These are phyloP conservation scores for Cladosporium sp. DNA, from an alignment of 2,329 filamentous ascomycete genomes.

Conservation along the genomic window DNA sequence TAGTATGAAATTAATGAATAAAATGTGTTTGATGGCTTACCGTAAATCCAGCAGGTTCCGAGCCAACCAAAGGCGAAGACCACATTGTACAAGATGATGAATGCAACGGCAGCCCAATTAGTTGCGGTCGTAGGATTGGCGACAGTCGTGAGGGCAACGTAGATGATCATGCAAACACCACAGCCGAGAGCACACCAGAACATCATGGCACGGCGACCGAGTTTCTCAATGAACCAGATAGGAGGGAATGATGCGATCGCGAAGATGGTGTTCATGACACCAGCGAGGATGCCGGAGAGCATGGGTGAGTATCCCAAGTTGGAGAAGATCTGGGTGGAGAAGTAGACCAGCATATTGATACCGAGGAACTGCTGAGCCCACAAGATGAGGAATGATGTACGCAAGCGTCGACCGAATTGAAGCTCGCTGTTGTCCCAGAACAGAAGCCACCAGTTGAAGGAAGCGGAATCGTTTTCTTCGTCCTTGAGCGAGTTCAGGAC, in stretches of 20 bases:
- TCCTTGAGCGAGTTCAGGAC: slow-evolving; percentile 37
- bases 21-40: neutral
- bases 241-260: slow-evolving; percentile 34
- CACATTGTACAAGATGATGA: slow-evolving; percentile 35
- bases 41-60: slow-evolving; percentile 41
- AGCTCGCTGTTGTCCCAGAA: slow-evolving; percentile 43
- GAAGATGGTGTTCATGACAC: slow-evolving; percentile 35
- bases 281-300: slow-evolving; percentile 33
- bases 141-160: slow-evolving; percentile 32
- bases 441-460: slow-evolving; percentile 33
- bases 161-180: slow-evolving; percentile 34
- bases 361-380: slow-evolving; percentile 37
- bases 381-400: slow-evolving; percentile 42
- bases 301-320: slow-evolving; percentile 34
- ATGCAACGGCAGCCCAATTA: slow-evolving; percentile 34
- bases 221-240: slow-evolving; percentile 36
- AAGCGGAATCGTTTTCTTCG: slow-evolving; percentile 31
- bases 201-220: slow-evolving; percentile 37
- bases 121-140: slow-evolving; percentile 25
- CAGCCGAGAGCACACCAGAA: slow-evolving; percentile 35
- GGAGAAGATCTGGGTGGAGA: slow-evolving; percentile 37
- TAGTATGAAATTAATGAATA: neutral
- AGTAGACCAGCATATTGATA: slow-evolving; percentile 40
- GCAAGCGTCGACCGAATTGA: slow-evolving; percentile 40
- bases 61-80: slow-evolving; percentile 39